Base-by-base conservation (phyloP, 371 early-diverging fungal genomes). In the Rozella allomycis region DNA sequence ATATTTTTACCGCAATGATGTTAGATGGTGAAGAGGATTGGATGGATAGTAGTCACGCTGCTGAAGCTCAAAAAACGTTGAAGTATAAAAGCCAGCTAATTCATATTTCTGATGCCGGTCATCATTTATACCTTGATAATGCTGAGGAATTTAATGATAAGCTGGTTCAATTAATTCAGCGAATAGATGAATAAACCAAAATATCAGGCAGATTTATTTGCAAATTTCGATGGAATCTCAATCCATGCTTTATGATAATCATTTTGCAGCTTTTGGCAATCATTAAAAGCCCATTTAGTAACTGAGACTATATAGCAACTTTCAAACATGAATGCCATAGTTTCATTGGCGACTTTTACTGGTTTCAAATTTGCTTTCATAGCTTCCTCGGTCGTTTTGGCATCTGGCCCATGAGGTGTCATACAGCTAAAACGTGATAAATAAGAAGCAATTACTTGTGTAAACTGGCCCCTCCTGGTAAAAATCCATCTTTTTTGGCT, bases 271-370 rank as follows among this genome's bases (percentile, higher is more conserved):
- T 28, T 21, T 14, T 63, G 59, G 25, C 59, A 58, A 7, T 62
- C 62, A 23, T 70, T 54, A 12, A 79, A 45, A 3, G 82, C 91
- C 90, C 87, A 90, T 33, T 58, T 57, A 11, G 81, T 73, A 10
- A 78, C 50, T 20, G 74, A 67, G 17, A 93, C 52, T 60, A 78
- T 74, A 45, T 75, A 57, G 33, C 60, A 64, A 1, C 76, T 67
- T 50, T 93, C 93, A 46, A 93, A 93, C 93, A 93, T 93, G 50
- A 93, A 93, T 0, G 91, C 74, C 58, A 77, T 69, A 3, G 82
- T 78, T 30, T 55, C 58, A 23, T 78, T 70, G 12, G 75, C 26
- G 21, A 87, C 72, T 35, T 81, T 72, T 20, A 64, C 60, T 8
- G 88, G 86, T 34, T 58, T 52, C 17, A 81, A 52, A 22, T 75